Evolutionary conservation across 1,284 basidiomycete genomes (phyloP).

Genomic region (Naganishia sp.): DNA sequence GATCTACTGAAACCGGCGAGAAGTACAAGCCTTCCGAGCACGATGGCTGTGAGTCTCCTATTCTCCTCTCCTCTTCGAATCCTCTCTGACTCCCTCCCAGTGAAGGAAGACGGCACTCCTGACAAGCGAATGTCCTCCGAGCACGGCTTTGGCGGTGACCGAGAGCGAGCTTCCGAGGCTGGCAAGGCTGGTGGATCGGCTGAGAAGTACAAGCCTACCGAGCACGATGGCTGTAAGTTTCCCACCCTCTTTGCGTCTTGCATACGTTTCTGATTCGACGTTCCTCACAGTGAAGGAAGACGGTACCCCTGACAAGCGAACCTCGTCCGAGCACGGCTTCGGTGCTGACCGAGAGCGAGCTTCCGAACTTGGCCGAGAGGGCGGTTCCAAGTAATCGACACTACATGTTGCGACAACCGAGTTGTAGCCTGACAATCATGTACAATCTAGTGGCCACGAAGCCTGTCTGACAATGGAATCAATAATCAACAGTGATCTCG

Average conservation of each 20-base stretch:
- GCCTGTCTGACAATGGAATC: constrained; percentile 6
- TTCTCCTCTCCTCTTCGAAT: too few species aligned
- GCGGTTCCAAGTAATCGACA: background rate
- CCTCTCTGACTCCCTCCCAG: background rate
- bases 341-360: constrained; percentile 45
- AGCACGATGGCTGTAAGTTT: constrained; percentile 16
- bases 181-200: constrained; percentile 47
- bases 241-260: background rate
- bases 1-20: constrained; percentile 38
- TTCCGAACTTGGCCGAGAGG: constrained; percentile 36
- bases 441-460: constrained; percentile 27
- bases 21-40: constrained; percentile 47
- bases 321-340: constrained; percentile 47
- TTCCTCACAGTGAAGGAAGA: constrained; percentile 39
- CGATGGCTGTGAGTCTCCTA: constrained; percentile 29
- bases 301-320: constrained; percentile 44
- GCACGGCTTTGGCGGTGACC: constrained; percentile 51
- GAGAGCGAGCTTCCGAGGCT: constrained; percentile 41
- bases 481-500: background rate
- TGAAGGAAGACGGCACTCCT: constrained; percentile 46
- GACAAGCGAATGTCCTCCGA: constrained; percentile 51
- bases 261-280: background rate
- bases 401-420: background rate
- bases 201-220: constrained; percentile 46
- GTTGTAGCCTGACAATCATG: background rate